phyloP scores from a whole-genome alignment of 768 basidiomycete species.

The Panaeolus papilionaceus region DNA sequence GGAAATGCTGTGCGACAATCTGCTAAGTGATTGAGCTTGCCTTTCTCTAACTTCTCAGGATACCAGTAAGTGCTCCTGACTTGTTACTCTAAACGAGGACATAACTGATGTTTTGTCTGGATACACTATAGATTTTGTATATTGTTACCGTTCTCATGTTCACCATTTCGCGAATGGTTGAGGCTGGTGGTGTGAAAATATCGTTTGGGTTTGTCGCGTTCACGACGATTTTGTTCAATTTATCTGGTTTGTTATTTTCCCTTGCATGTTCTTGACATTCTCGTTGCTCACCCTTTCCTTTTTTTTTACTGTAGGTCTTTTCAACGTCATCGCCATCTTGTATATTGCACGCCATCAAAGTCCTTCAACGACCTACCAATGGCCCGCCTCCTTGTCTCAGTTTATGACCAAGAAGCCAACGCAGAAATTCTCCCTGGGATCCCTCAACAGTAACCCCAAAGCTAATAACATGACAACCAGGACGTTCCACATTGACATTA shows the following conservation, averaged over 20 bases:
- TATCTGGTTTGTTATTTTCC: conserved; percentile 31
- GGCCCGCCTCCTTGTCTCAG: conserved; percentile 1
- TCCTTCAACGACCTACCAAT: not conserved
- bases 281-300: not conserved
- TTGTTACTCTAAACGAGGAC: not conserved
- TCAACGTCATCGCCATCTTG: conserved; percentile 26
- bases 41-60: not conserved
- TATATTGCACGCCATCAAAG: conserved; percentile 18
- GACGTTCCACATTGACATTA: not conserved
- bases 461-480: not conserved
- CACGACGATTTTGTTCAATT: conserved; percentile 35
- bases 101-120: not conserved
- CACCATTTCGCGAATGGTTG: conserved; percentile 34
- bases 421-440: not conserved
- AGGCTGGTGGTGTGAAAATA: conserved; percentile 32
- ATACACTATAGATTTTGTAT: conserved; percentile 32
- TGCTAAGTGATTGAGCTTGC: not conserved
- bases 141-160: conserved; percentile 36
- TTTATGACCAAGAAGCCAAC: not conserved
- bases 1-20: not conserved
- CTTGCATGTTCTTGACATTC: not conserved
- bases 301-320: conserved; percentile 18
- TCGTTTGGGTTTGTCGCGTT: conserved; percentile 32
- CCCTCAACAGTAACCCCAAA: not conserved
- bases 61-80: not conserved